Evolutionary conservation across 257 asterid species (phyloP).

Genomic region (Sherardia arvensis): DNA sequence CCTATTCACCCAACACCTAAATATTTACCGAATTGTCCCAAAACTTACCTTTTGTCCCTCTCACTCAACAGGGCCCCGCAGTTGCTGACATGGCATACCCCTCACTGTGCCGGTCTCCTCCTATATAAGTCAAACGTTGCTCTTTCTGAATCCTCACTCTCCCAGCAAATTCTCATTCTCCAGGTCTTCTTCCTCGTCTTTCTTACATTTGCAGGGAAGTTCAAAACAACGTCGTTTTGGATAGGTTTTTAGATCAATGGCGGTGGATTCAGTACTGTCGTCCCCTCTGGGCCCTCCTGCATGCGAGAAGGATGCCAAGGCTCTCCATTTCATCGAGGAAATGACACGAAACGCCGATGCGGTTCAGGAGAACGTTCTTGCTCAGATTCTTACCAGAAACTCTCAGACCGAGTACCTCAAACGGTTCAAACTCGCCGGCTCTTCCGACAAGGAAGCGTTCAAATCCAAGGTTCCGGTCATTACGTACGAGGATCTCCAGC

Average conservation of each 20-base stretch:
- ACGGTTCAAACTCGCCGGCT: conserved; percentile 48
- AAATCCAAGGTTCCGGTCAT: conserved; percentile 67
- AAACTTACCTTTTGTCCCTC: conserved; percentile 24
- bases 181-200: neutral
- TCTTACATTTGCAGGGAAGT: neutral
- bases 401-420: conserved; percentile 66
- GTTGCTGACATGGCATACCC: conserved; percentile 26
- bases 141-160: conserved; percentile 22
- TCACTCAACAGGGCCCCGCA: conserved; percentile 18
- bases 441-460: conserved; percentile 53
- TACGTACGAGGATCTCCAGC: conserved; percentile 90
- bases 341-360: conserved; percentile 74
- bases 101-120: conserved; percentile 20
- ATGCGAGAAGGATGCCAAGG: conserved; percentile 76
- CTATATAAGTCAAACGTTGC: conserved; percentile 35
- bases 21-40: conserved; percentile 25
- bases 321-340: conserved; percentile 82
- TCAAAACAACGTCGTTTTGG: neutral
- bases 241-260: conserved; percentile 32
- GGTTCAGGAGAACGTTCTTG: conserved; percentile 63
- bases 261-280: conserved; percentile 67
- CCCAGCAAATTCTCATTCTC: conserved; percentile 7
- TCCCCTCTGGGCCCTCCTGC: conserved; percentile 90
- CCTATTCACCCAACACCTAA: conserved; percentile 15
- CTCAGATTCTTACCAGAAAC: conserved; percentile 53